These are phyloP conservation scores for Chamaecrista fasciculata DNA, from an alignment of 306 rosid species.

Conservation along the genomic window DNA sequence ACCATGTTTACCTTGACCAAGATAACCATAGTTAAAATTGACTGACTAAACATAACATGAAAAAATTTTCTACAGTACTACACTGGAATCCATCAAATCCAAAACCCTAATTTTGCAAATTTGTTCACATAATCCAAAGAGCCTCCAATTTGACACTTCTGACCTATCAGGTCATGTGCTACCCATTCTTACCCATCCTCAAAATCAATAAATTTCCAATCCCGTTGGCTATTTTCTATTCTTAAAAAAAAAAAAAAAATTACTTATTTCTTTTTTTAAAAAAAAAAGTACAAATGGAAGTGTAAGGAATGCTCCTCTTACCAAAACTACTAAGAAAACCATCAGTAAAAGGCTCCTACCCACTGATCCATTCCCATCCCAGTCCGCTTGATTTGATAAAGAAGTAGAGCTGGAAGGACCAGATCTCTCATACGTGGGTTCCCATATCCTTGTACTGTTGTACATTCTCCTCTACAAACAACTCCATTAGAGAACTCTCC, in stretches of 20 bases:
- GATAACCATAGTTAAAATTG: neutral
- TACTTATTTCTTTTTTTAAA: no score
- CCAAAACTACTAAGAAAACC: neutral
- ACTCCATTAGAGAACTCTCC: neutral
- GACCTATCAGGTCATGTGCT: neutral
- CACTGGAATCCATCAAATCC: neutral
- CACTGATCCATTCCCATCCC: no score
- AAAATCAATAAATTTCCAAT: neutral
- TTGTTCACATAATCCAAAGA: neutral
- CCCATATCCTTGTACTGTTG: no score
- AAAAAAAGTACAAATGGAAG: neutral
- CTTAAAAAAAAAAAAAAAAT: no score
- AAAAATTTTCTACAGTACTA: neutral
- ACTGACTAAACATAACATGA: neutral
- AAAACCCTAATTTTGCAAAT: neutral
- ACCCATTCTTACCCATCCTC: neutral
- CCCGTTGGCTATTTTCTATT: no score
- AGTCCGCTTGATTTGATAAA: no score
- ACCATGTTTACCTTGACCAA: no score
- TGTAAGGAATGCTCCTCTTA: neutral
- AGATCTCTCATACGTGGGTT: no score
- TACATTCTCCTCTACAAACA: neutral
- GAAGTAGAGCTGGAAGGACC: no score
- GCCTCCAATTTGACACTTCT: neutral
- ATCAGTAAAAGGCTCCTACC: no score